Conservation (phyloP, 257 asterid species). For the Nicotiana undulata region DNA sequence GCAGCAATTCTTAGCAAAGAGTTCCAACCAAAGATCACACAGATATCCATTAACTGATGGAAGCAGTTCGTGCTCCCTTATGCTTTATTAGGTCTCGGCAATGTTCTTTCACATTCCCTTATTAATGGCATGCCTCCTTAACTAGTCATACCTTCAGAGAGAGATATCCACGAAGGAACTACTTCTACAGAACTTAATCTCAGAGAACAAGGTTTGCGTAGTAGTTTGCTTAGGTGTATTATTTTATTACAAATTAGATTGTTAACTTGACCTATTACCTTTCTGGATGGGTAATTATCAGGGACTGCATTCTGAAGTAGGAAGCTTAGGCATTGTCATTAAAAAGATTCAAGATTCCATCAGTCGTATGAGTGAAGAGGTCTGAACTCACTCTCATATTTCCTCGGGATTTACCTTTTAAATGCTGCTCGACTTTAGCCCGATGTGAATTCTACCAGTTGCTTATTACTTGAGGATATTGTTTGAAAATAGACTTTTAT, state of each 20-base stretch:
- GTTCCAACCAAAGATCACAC: slow-evolving; percentile 22
- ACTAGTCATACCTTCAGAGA: slow-evolving; percentile 37
- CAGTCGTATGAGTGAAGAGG: slow-evolving; percentile 30
- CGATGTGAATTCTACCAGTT: background rate
- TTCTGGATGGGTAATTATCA: slow-evolving; percentile 10
- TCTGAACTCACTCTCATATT: background rate
- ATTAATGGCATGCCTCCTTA: slow-evolving; percentile 11
- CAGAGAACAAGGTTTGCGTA: slow-evolving; percentile 30
- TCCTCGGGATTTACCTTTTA: background rate
- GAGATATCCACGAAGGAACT: slow-evolving; percentile 32
- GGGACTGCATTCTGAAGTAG: slow-evolving; percentile 35
- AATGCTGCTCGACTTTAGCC: background rate
- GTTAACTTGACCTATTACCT: background rate
- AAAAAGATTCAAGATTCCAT: slow-evolving; percentile 31
- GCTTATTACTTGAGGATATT: background rate
- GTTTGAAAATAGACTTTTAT: background rate
- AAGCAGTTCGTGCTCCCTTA: background rate
- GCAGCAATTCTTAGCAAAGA: slow-evolving; percentile 16
- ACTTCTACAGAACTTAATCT: slow-evolving; percentile 23
- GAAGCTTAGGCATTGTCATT: slow-evolving; percentile 18
- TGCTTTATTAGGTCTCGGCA: background rate
- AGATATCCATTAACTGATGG: slow-evolving; percentile 26
- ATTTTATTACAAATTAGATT: background rate
- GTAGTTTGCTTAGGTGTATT: background rate
- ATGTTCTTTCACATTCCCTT: background rate